These are phyloP conservation scores for Digitaria exilis DNA, from an alignment of 202 grass and related monocot genomes.

Conservation along the genomic window DNA sequence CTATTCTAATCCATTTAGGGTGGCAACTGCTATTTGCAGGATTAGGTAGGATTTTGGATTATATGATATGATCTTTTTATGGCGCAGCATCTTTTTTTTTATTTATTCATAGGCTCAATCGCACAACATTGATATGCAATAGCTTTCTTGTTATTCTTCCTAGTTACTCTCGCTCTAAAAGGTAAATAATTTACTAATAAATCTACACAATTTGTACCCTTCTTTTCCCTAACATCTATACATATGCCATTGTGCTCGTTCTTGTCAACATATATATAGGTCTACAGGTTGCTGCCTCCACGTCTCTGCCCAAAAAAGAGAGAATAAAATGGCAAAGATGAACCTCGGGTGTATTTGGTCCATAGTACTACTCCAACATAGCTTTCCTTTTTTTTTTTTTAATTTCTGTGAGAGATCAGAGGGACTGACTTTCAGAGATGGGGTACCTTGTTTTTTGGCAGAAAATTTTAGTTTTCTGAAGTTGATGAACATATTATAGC, in stretches of 20 bases:
- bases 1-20: neutral
- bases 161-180: neutral
- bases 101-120: neutral
- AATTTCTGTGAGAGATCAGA: neutral
- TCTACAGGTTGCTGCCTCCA: neutral
- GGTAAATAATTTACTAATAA: neutral
- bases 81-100: neutral
- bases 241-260: neutral
- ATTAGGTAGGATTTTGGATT: neutral
- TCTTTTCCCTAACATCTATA: neutral
- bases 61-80: neutral
- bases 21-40: neutral
- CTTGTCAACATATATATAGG: neutral
- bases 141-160: neutral
- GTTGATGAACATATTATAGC: conserved; percentile 12
- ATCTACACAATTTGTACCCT: neutral
- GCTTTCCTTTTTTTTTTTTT: neutral
- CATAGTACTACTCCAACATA: neutral
- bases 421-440: neutral
- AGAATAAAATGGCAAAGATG: neutral
- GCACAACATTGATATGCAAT: neutral
- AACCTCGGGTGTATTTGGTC: neutral
- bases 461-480: neutral
- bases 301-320: neutral
- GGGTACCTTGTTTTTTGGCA: neutral